Base-by-base conservation (phyloP, 768 basidiomycete genomes). In the Pulveroboletus ravenelii region DNA sequence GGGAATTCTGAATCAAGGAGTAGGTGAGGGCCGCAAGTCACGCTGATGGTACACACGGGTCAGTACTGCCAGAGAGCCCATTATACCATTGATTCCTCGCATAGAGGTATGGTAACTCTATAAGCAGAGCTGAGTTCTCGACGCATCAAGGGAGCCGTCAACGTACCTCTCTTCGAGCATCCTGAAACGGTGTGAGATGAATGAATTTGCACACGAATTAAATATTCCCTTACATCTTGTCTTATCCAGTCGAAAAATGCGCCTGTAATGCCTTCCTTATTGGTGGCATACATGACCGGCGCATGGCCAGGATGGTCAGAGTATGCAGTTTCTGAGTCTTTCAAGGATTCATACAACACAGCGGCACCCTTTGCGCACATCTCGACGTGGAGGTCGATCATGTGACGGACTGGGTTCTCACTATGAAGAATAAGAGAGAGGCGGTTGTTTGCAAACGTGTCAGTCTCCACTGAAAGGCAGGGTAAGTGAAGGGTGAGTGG, bases 391-490 rank as follows among this genome's bases (percentile, higher is more conserved):
- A 57, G 48, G 30, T 23, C 45, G 32, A 58, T 12, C 51, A 64
- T 57, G 43, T 61, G 57, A 32, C 47, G 51, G 27, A 58, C 54
- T 25, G 65, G 53, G 27, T 67, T 58, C 20, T 59, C 42, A 12
- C 52, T 55, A 27, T 57, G 61, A 6, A 72, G 54, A 36, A 58
- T 57, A 8, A 65, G 38, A n/a, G 68, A 70, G 7, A 72, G 56
- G 0, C 68, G 67, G 41, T 65, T 72, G 54, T 72, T 72, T 17
- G 67, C 56, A 46, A 69, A 73, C 0, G 62, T 62, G 30, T 69
- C 58, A 5, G 47, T 51, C 14, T 60, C 50, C 25, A 72, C 70
- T 73, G 44, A 38, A 39, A 18, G 8, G 14, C 10, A 0, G 10
- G 30, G 27, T 49, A 10, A 47, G 41, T 15, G 18, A 25, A 10